Base-by-base conservation (phyloP, 164 flowering plant genomes). In the Santalum album region DNA sequence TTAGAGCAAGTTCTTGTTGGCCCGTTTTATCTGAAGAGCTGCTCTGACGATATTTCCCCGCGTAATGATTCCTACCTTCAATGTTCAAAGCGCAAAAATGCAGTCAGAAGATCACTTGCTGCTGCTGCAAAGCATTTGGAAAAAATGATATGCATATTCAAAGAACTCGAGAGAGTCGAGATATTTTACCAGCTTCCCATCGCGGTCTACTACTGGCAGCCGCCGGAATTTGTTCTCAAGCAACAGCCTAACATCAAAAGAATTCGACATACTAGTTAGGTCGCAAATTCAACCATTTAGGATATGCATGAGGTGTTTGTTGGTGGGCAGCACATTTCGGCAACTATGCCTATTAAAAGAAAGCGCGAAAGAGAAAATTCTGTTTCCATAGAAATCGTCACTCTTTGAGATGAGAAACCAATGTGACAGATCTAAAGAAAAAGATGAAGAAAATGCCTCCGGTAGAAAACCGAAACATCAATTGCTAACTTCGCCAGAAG, bases 11-110 rank as follows among this genome's bases (percentile, higher is more conserved):
- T 57, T 57, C 43, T 70, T 68, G 27, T 16, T 40, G 17, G 60
- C 71, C 7, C 58, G 66, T 57, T 78, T 81, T 25, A 76, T 76
- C 54, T 70, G 69, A 34, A 81, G 72, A 1, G 86, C 86, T 56
- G 81, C 86, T 60, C 78, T 72, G 25, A 81, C 83, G 11, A 81
- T 70, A 45, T 69, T 65, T 57, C 81, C 86, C 55, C 86, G 66
- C 9, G 83, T 78, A 12, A 81, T 66, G 35, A 81, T 60, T 38
- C 86, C 86, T 54, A 78, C 73, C 86, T 80, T 56, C 29, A 12
- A 25, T 19, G 21, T 46, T 19, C 19, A 24, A 55, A 24, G 18
- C 4, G 34, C 34, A 29, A 57, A 51, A 34, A 43, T 20, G 25
- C 49, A 45, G 19, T 45, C 20, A 55, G 25, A 57, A 4, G 25